phyloP scores from a whole-genome alignment of 257 asterid genomes.

The Hygrophila difformis region DNA sequence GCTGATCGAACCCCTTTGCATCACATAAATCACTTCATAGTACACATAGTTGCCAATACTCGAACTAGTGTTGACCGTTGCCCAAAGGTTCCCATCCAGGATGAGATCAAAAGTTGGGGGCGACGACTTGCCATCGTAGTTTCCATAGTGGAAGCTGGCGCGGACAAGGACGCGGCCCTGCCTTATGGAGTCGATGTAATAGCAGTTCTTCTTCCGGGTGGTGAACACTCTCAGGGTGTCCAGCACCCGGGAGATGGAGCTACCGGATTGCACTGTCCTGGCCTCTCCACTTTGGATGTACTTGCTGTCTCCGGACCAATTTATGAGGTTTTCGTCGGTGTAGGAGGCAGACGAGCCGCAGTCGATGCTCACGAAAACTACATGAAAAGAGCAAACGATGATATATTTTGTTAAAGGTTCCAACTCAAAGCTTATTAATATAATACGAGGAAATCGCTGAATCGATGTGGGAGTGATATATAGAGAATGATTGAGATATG shows the following conservation, averaged over 20 bases:
- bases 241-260: no score
- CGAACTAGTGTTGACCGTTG: slow-evolving; percentile 24
- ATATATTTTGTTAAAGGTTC: no score
- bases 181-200: no score
- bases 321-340: slow-evolving; percentile 15
- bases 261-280: neutral
- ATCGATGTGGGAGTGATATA: no score
- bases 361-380: slow-evolving; percentile 26
- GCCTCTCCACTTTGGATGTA: slow-evolving; percentile 21
- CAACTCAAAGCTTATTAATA: no score
- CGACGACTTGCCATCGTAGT: no score
- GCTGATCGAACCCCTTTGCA: slow-evolving; percentile 19
- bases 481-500: no score
- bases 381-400: no score
- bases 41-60: slow-evolving; percentile 9
- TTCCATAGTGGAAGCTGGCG: slow-evolving; percentile 46
- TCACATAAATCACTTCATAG: slow-evolving; percentile 36
- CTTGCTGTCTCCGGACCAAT: slow-evolving; percentile 24
- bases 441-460: no score
- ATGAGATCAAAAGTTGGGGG: no score
- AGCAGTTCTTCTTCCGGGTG: no score
- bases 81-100: slow-evolving; percentile 57
- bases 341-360: slow-evolving; percentile 21
- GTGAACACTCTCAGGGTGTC: no score
- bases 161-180: slow-evolving; percentile 37